Percentiles rank a stretch among this genome's conserved stretches.
Evolutionary conservation across 2,329 filamentous ascomycete genomes (phyloP).

Genomic region (Diaporthe citriasiana): DNA sequence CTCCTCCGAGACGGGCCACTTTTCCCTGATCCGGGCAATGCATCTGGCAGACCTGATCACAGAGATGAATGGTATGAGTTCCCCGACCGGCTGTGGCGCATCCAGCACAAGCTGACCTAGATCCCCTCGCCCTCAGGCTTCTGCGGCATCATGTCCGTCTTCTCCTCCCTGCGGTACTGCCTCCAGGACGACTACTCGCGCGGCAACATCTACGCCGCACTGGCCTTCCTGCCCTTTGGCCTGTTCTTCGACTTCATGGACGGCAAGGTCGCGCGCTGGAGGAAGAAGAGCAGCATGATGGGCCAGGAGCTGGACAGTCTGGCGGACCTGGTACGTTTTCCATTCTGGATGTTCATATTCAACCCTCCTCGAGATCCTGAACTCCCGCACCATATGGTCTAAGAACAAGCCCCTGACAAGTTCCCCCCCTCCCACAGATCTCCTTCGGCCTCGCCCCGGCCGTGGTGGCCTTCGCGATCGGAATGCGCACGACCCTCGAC

Average conservation of each 20-base stretch:
- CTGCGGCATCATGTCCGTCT: conserved; percentile 94
- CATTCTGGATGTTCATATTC: neutral
- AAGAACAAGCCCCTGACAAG: neutral
- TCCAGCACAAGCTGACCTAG: conserved; percentile 29
- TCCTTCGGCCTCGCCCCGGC: conserved; percentile 96
- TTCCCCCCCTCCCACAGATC: conserved; percentile 69
- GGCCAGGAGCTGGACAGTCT: conserved; percentile 97
- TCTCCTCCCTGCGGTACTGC: conserved; percentile 95
- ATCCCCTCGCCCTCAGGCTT: conserved; percentile 66
- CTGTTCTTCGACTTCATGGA: conserved; percentile 99
- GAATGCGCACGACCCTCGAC: conserved; percentile 86
- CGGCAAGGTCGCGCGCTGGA: conserved; percentile 95
- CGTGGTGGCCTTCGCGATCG: conserved; percentile 88
- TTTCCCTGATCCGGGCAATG: conserved; percentile 76
- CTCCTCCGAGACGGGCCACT: conserved; percentile 79
- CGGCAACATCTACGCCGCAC: conserved; percentile 83
- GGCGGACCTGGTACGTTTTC: conserved; percentile 83
- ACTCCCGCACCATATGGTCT: neutral
- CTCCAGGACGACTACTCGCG: conserved; percentile 74
- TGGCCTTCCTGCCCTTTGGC: conserved; percentile 90
- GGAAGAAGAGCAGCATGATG: conserved; percentile 97
- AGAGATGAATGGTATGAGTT: conserved; percentile 76
- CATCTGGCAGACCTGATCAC: conserved; percentile 89
- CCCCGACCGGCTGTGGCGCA: neutral
- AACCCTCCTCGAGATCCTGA: conserved; percentile 26